A percentile compares a stretch with the other conserved stretches of the same genome.
These are phyloP conservation scores for Alnus rubra DNA, from an alignment of 306 rosid species.

Conservation along the genomic window DNA sequence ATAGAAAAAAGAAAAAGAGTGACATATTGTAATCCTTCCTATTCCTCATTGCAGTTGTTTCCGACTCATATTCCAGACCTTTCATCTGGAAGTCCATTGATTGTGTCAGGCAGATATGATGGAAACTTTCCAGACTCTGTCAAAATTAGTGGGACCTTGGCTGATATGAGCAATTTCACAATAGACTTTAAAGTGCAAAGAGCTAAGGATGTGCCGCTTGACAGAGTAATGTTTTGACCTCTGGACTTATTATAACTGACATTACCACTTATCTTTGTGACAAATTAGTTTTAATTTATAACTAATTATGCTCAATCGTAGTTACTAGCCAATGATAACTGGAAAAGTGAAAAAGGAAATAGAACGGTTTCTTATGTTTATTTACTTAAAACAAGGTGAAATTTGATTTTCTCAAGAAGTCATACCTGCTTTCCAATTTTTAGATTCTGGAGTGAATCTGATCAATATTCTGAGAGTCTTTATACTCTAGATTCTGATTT, in stretches of 20 bases:
- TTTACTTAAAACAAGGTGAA: background rate
- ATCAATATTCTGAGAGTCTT: background rate
- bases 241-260: conserved; percentile 1
- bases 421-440: background rate
- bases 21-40: conserved; percentile 9
- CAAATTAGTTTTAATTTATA: conserved; percentile 9
- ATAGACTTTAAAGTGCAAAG: conserved; percentile 61
- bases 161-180: conserved; percentile 64
- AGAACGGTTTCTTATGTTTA: background rate
- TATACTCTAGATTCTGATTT: background rate
- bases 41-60: conserved; percentile 58
- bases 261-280: conserved; percentile 12
- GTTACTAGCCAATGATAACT: background rate
- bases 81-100: conserved; percentile 66
- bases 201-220: conserved; percentile 77
- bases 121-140: conserved; percentile 68
- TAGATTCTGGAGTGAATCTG: background rate
- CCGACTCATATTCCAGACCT: conserved; percentile 77
- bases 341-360: background rate
- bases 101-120: conserved; percentile 83
- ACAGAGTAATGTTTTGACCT: conserved; percentile 52
- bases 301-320: conserved; percentile 1
- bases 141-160: conserved; percentile 66
- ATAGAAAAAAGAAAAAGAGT: background rate
- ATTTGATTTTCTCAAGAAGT: background rate